Base-by-base conservation (phyloP, 225 moss, liverwort and hornwort genomes). In the Sphagnum tenellum region DNA sequence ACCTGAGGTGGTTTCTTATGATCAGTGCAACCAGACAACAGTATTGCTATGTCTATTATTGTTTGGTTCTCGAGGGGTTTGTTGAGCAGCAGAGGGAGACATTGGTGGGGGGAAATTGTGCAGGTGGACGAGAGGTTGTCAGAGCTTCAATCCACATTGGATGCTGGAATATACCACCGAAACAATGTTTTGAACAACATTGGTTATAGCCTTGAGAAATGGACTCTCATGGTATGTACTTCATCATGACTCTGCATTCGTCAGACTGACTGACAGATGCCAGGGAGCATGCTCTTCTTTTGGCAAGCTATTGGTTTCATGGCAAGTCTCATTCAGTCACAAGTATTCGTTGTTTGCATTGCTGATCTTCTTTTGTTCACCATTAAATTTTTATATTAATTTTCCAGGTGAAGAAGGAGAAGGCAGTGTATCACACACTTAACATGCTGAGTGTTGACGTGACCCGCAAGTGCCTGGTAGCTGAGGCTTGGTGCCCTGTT, bases 371-470 rank as follows among this genome's bases (percentile, higher is more conserved):
- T 29, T 29, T 29, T 29, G 0, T 29, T 29, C 29, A 29, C 29
- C 29, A 29, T 29, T 29, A 29, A 29, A 29, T 29, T 49, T 29
- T 5, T 59, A 56, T 46, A 59, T 0, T 46, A 0, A 0, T 7
- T 60, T 2, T 68, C 0, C 69, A 98, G 98, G 98, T 98, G 71
- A 83, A 89, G 59, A 84, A 90, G 61, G 98, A 98, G 82, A 98
- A 93, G 72, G 98, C 98, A 55, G 98, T 93, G 50, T 93, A 89
- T 77, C 90, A 98, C 77, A 87, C 93, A 11, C 73, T 98, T 66
- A 98, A 98, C 62, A 87, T 87, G 88, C 68, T 98, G 67, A 98
- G 98, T 72, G 89, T 98, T 70, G 98, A 98, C 68, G 92, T 98
- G 47, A 93, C 98, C 50, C 87, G 89, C 70, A 98, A 98, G 87